Evolutionary conservation across 2,329 filamentous ascomycete species (phyloP), one percentile per base, ranked within the genome.

Genomic region (Botrytis elliptica): DNA sequence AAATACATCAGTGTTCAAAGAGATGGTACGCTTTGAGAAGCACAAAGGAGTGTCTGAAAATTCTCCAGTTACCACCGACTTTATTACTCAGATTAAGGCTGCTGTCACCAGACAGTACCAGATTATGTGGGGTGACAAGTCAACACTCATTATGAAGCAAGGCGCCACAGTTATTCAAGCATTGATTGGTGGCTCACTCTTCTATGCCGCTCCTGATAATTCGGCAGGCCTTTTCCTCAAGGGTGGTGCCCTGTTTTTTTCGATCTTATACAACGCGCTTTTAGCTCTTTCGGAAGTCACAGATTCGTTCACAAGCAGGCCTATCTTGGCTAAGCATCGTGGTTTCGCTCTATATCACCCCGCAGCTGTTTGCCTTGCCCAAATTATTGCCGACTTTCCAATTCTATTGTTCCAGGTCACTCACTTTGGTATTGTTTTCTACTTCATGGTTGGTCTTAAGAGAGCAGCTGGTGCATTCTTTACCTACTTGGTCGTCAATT

Each of bases 361-460:
- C 12, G 25, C 25, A 52, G 49, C 49, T n/a, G 12, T 52, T n/a
- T 52, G 49, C 49, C 1, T 52, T 14, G 49, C 49, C 25, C 49
- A 52, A 3, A 52, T 52, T 16, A 52, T 52, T 52, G 49, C 49
- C 49, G 85, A 90, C 67, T 82, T 90, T 16, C 86, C 88, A 0
- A 83, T 90, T 7, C 77, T 89, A 0, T 71, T 89, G 0, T 84
- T 90, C 74, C 90, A 92, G 77, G 83, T 91, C 22, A 84, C 85
- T 0, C 69, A 84, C 1, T 92, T 92, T 76, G 83, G 85, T 3
- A 7, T 92, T 0, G 84, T 90, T 0, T 74, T 90, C 0, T 92
- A 91, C 81, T 92, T 90, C 76, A 90, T 91, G 89, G 86, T 86
- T n/a, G 87, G 87, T 0, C 81, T 91, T 46, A 86, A 84, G 8